phyloP scores from a whole-genome alignment of 1,284 basidiomycete genomes.

The Leucoagaricus sp. region DNA sequence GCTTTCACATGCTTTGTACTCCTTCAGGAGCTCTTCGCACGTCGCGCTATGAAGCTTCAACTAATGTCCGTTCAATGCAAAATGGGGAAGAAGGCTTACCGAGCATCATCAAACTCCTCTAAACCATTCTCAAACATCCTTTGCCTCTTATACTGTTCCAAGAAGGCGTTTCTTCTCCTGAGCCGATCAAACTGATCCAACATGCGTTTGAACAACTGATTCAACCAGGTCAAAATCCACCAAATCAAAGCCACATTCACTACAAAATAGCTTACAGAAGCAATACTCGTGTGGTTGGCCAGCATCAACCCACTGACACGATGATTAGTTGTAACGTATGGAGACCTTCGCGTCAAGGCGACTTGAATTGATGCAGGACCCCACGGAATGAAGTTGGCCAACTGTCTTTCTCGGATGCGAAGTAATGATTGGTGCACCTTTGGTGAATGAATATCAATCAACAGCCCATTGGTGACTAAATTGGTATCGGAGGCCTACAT shows the following conservation, averaged over 20 bases:
- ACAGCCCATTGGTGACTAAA: conserved; percentile 2
- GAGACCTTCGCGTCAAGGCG: conserved; percentile 89
- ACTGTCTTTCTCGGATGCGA: conserved; percentile 93
- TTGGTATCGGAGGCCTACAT: conserved; percentile 55
- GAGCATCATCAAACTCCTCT: conserved; percentile 94
- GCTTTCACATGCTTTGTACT: conserved; percentile 92
- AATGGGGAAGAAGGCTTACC: conserved; percentile 49
- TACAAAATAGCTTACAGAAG: conserved; percentile 63
- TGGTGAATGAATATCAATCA: neutral
- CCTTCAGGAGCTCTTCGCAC: conserved; percentile 84
- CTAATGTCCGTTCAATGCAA: conserved; percentile 4
- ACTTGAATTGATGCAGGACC: conserved; percentile 99
- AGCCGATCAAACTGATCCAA: conserved; percentile 94
- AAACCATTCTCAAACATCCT: conserved; percentile 89
- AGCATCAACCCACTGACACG: conserved; percentile 98
- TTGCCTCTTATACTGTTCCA: conserved; percentile 98
- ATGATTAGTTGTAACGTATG: conserved; percentile 86
- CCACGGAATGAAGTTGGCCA: conserved; percentile 99
- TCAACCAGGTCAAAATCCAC: conserved; percentile 2
- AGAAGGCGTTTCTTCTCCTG: conserved; percentile 88
- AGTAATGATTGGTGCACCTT: conserved; percentile 96
- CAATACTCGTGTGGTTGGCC: conserved; percentile 98
- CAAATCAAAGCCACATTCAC: conserved; percentile 1
- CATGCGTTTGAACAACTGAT: conserved; percentile 92
- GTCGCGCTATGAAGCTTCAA: conserved; percentile 57